Evolutionary conservation across 306 rosid species (phyloP).

Genomic region (Styphnolobium japonicum): DNA sequence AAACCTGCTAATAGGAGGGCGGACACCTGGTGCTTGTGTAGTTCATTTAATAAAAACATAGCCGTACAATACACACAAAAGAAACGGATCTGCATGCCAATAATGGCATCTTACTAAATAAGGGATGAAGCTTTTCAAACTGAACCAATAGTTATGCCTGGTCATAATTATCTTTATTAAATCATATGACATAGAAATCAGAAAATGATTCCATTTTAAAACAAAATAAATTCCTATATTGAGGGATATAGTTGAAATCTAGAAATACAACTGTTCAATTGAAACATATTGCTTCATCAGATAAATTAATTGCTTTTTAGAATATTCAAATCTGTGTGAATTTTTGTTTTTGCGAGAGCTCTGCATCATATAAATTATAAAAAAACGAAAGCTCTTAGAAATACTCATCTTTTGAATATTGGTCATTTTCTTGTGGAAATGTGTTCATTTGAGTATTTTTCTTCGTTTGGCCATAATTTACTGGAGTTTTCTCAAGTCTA

Average conservation of each 20-base stretch:
- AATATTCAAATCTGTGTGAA: neutral
- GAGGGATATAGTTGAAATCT: neutral
- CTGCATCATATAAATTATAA: neutral
- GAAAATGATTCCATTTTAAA: neutral
- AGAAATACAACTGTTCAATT: neutral
- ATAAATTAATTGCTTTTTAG: neutral
- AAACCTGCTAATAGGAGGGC: neutral
- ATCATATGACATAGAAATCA: neutral
- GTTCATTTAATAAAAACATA: neutral
- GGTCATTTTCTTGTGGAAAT: neutral
- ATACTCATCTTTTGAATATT: neutral
- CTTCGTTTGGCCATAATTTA: neutral
- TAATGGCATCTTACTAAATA: neutral
- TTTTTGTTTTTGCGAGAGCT: neutral
- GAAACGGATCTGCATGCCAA: neutral
- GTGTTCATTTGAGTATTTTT: neutral
- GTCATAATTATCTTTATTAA: neutral
- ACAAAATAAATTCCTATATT: neutral
- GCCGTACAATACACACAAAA: neutral
- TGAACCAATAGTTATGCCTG: neutral
- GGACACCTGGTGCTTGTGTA: neutral
- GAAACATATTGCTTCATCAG: neutral
- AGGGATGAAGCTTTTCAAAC: conserved; percentile 10
- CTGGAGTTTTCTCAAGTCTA: neutral
- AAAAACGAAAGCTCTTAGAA: neutral